Base-by-base conservation (phyloP, 495 filamentous ascomycete genomes). In the Trichodelitschia bisporula region DNA sequence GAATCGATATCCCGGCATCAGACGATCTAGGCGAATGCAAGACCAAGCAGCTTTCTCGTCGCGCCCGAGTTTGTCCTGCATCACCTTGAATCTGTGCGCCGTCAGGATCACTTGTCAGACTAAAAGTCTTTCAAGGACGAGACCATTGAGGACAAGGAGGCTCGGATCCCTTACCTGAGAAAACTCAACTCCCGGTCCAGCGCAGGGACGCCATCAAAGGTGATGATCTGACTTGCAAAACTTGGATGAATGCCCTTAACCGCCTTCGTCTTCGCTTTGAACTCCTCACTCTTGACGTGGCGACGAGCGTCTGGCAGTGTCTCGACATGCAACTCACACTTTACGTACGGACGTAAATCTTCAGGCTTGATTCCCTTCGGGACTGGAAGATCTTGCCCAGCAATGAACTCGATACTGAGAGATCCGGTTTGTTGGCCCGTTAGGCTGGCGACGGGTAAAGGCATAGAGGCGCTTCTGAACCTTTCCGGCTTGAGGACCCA, bases 11-110 rank as follows among this genome's bases (percentile, higher is more conserved):
- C 84, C 84, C 21, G 59, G 45, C 28, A 66, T 63, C 31, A 92
- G 48, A 11, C 77, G 62, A 50, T 91, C 78, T 0, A 93, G 62
- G 13, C 79, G 59, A 33, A 90, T 67, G 44, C 80, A 90, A 4
- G 77, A 67, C 84, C 84, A 95, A 8, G 71, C 78, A 13, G 76
- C 77, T 21, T 89, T 44, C 28, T 69, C 57, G 39, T 91, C 79
- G 35, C 62, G 59, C 2, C 67, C 67, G 31, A 84, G 57, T 18
- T 41, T 45, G 39, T 80, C 71, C 42, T 92, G 75, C 45, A 76
- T 69, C 39, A 93, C 59, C 46, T 89, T 75, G 49, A 93, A 77
- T 33, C 84, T 77, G 38, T 27, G 33, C 6, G 6, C 15, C 15
- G 9, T 29, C 9, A n/a, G n/a, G n/a, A n/a, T n/a, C n/a, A n/a